A percentile compares a stretch with the other conserved stretches of the same genome.
Conservation (phyloP, 2,329 filamentous ascomycete species). For the Exophiala mesophila region DNA sequence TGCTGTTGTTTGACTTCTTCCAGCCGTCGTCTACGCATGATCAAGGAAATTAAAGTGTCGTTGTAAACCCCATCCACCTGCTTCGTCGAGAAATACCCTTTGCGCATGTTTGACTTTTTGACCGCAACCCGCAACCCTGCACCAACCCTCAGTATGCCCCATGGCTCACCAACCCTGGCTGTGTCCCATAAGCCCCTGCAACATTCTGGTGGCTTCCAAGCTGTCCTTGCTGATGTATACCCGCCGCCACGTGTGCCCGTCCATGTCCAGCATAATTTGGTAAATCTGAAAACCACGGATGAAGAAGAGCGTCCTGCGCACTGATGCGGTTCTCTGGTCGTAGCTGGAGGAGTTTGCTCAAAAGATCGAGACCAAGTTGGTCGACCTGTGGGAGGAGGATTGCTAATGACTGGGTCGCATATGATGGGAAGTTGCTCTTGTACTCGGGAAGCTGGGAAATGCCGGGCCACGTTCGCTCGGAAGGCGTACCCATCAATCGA, state of each 20-base stretch:
- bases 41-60: conserved; percentile 3
- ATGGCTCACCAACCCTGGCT: conserved; percentile 22
- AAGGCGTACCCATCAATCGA: conserved; percentile 95
- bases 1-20: no score
- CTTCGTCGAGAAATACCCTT: no score
- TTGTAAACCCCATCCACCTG: background rate
- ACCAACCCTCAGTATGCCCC: conserved; percentile 16
- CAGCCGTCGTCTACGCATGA: no score
- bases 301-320: conserved; percentile 77
- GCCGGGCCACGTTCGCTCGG: conserved; percentile 90
- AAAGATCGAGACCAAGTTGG: conserved; percentile 74
- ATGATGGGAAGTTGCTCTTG: conserved; percentile 91
- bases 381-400: conserved; percentile 89
- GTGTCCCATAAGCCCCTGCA: conserved; percentile 21
- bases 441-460: conserved; percentile 97
- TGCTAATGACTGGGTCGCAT: conserved; percentile 83
- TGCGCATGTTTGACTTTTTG: no score
- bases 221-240: conserved; percentile 19
- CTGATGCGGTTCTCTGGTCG: conserved; percentile 87
- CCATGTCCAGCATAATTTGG: conserved; percentile 26
- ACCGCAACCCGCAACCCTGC: background rate
- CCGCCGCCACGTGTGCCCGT: conserved; percentile 14
- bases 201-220: conserved; percentile 17
- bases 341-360: conserved; percentile 87
- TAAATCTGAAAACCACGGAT: conserved; percentile 82